phyloP scores from a whole-genome alignment of 306 rosid genomes.

The Prunus persica region Prunus_persica_NCBIv2 NC_034011.1:16336001-16336500 shows the following conservation, averaged over 20 bases:
- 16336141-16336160: neutral
- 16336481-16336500: neutral
- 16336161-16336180: neutral
- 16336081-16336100: neutral
- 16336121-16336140: neutral
- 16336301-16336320: conserved; percentile 47
- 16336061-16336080: neutral
- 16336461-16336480: neutral
- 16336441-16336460: neutral
- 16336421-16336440: too few relatives aligned
- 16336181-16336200: neutral
- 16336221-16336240: neutral
- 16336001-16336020: conserved; percentile 45
- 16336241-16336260: conserved; percentile 17
- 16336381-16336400: neutral
- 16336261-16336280: conserved; percentile 65
- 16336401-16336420: too few relatives aligned
- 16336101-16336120: neutral
- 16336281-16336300: conserved; percentile 88
- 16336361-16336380: conserved; percentile 22
- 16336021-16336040: conserved; percentile 20
- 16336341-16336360: conserved; percentile 74
- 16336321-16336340: conserved; percentile 84
- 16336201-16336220: neutral
- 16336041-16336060: neutral